Evolutionary conservation across 257 asterid genomes (phyloP), one percentile per base, ranked within the genome.

Genomic region (Gardenia jasminoides): DNA sequence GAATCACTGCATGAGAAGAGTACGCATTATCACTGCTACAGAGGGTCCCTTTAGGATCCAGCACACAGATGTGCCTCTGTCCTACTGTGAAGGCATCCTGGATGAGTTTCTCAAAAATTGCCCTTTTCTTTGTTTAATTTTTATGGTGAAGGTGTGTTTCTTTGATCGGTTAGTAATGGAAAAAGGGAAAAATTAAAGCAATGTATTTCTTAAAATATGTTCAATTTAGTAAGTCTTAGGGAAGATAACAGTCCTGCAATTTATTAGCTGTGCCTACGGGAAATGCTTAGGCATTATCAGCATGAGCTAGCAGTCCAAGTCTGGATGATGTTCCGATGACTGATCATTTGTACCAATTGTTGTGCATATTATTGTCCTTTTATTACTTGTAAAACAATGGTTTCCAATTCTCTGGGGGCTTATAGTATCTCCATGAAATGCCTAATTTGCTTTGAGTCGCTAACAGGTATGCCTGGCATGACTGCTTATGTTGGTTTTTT

Each of bases 1-100:
- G 92, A 7, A 11, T 78, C 7, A 83, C 84, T 12, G 87, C 89
- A 26, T 91, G 94, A 94, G 97, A 91, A 76, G 92, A 91, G 30
- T 90, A 90, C 56, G 86, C 76, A 79, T 86, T 1, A 61, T 88
- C 20, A 81, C 81, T 66, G 78, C 85, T 2, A 41, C 86, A 1
- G 67, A 81, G 11, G 50, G 66, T 26, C 77, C 82, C 43, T 83
- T 83, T 70, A 91, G 90, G 30, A 87, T 88, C 74, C 47, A 83
- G 7, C 80, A 77, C 19, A 76, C 71, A 6, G 85, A 88, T 83
- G 84, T 88, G 15, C 90, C 89, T 30, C 82, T 86, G 20, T 88
- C 90, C 50, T 88, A 82, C 80, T 86, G 84, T 46, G 83, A 85
- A 0, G 88, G 92, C 58, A 78, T 88, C 30, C 87, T 88, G 0